Base-by-base conservation (phyloP, 257 asterid genomes). In the Fraxinus anomala region DNA sequence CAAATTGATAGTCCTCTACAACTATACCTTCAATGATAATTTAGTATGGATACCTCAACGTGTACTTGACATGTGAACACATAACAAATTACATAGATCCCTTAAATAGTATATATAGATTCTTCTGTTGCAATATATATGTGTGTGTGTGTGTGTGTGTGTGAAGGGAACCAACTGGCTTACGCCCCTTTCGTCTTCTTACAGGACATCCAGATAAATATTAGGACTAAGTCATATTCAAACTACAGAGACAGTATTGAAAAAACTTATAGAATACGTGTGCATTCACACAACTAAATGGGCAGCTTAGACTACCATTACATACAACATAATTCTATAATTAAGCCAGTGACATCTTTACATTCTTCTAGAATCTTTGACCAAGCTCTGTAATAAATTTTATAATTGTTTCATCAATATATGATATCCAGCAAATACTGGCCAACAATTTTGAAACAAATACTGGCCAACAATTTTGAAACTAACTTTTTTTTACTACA, bases 181-280 rank as follows among this genome's bases (percentile, higher is more conserved):
- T 59, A 59, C 21, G 67, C 28, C 30, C 28, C 66, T 56, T 56
- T 56, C n/a, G 30, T 24, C 67, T 30, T 56, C 6, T 56, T 21
- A 56, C 67, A n/a, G 30, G 67, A 56, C 26, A 56, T 59, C 67
- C 3, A 59, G 30, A 59, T 21, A 59, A n/a, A 59, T n/a, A 59
- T 9, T 59, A 59, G 3, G 28, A 21, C 67, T 21, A 23, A 44
- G 67, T n/a, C 28, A n/a, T 23, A 56, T 59, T 59, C 67, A 21
- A 59, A 59, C 67, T 21, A 59, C 67, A 59, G 67, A 59, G 23
- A 59, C 67, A 59, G 26, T n/a, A 59, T n/a, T 59, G 28, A 59
- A 59, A n/a, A 24, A 59, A 59, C 13, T 7, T 59, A 59, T 21
- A 59, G 30, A 23, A 8, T 59, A 21, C 21, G 31, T 21, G 13